A percentile compares a stretch with the other conserved stretches of the same genome.
phyloP scores from a whole-genome alignment of 2,329 filamentous ascomycete genomes.

The Lasiodiplodia theobromae region DNA sequence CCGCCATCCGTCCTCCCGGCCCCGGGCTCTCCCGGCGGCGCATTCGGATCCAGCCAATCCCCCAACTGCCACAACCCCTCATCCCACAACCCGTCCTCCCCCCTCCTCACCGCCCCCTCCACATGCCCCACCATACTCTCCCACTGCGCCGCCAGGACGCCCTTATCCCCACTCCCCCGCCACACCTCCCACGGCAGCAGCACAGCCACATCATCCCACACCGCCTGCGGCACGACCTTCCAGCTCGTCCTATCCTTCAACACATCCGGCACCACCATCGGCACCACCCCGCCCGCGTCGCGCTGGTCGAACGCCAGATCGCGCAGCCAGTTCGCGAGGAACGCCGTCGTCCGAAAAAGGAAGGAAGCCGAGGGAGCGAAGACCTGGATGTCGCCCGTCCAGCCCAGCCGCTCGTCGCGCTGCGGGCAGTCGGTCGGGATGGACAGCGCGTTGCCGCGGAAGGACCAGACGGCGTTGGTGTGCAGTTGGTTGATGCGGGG shows the following conservation, averaged over 20 bases:
- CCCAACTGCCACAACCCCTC: slow-evolving; percentile 45
- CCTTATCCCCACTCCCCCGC: slow-evolving; percentile 42
- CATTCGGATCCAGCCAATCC: slow-evolving; percentile 53
- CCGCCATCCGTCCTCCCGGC: slow-evolving; percentile 42
- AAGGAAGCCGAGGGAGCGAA: slow-evolving; percentile 62
- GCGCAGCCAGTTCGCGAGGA: slow-evolving; percentile 59
- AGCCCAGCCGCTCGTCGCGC: slow-evolving; percentile 62
- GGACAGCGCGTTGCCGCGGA: slow-evolving; percentile 65
- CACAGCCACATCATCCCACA: slow-evolving; percentile 52
- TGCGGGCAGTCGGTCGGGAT: slow-evolving; percentile 67
- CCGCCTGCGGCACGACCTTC: slow-evolving; percentile 37
- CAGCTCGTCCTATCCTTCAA: slow-evolving; percentile 7
- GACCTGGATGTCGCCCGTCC: slow-evolving; percentile 61
- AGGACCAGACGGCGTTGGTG: slow-evolving; percentile 63
- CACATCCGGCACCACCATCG: slow-evolving; percentile 35
- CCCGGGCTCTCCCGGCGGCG: slow-evolving; percentile 45
- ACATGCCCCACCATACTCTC: slow-evolving; percentile 47
- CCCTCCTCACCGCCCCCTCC: slow-evolving; percentile 44
- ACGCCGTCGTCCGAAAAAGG: slow-evolving; percentile 61
- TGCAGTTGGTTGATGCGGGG: slow-evolving; percentile 61
- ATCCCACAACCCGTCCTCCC: slow-evolving; percentile 46
- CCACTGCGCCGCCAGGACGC: slow-evolving; percentile 47
- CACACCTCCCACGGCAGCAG: slow-evolving; percentile 48
- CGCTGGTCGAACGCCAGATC: slow-evolving; percentile 53
- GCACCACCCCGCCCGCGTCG: slow-evolving; percentile 34